These are phyloP conservation scores for Grosmannia huntii DNA, from an alignment of 2,329 filamentous ascomycete genomes.

Conservation along the genomic window DNA sequence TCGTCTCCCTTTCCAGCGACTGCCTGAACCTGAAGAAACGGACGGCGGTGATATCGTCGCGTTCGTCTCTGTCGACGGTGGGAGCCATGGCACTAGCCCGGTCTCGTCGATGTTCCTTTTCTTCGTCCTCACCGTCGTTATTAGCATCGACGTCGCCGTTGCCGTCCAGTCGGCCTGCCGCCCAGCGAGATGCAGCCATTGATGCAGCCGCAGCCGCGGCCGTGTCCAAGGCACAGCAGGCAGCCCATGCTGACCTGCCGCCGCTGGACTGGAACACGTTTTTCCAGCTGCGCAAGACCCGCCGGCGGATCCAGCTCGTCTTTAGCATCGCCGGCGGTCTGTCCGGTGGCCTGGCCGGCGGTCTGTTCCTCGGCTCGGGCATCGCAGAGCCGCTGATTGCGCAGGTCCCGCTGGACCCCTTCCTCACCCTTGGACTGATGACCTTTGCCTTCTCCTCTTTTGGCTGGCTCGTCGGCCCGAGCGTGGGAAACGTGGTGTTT, in stretches of 20 bases:
- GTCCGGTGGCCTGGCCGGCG: slow-evolving; percentile 47
- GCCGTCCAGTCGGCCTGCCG: neutral
- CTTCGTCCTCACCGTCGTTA: neutral
- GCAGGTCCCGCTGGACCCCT: slow-evolving; percentile 74
- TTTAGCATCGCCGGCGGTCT: slow-evolving; percentile 59
- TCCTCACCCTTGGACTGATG: slow-evolving; percentile 71
- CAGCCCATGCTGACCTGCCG: slow-evolving; percentile 16
- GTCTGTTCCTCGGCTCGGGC: slow-evolving; percentile 54
- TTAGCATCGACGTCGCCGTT: neutral
- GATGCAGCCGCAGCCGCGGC: slow-evolving; percentile 13
- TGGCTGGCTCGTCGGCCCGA: slow-evolving; percentile 81
- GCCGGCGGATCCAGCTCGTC: slow-evolving; percentile 69
- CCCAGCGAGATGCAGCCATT: slow-evolving; percentile 10
- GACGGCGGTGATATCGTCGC: neutral
- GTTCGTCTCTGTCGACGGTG: neutral
- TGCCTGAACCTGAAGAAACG: neutral
- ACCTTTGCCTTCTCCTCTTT: slow-evolving; percentile 64
- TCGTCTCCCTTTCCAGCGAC: neutral
- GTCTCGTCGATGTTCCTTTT: neutral
- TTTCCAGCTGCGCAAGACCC: slow-evolving; percentile 77
- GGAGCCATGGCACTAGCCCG: neutral
- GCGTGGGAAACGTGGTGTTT: slow-evolving; percentile 69
- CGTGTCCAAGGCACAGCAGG: slow-evolving; percentile 2
- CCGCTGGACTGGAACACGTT: slow-evolving; percentile 82
- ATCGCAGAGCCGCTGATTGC: slow-evolving; percentile 58